Evolutionary conservation across 129 eudicot species (phyloP).

Genomic region (Kitagawia praeruptora): DNA sequence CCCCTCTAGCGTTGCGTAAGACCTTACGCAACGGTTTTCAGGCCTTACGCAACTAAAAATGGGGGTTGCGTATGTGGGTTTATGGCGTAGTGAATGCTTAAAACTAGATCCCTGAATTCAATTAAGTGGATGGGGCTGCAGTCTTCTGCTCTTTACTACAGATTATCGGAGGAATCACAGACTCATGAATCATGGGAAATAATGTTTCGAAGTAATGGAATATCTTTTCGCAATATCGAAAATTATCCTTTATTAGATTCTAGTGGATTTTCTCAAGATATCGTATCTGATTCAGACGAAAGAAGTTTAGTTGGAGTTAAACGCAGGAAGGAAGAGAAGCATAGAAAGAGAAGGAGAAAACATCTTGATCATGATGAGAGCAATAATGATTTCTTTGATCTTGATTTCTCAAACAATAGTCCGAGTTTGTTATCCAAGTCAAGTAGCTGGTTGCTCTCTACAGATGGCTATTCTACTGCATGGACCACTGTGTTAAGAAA

Average conservation of each 20-base stretch:
- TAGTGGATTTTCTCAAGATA: slow-evolving; percentile 31
- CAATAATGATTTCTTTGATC: slow-evolving; percentile 38
- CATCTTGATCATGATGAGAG: slow-evolving; percentile 15
- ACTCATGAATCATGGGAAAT: slow-evolving; percentile 58
- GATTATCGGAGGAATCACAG: slow-evolving; percentile 47
- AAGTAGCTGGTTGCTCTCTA: slow-evolving; percentile 76
- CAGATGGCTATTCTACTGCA: slow-evolving; percentile 66
- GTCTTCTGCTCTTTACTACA: slow-evolving; percentile 66
- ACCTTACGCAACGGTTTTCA: too few relatives aligned
- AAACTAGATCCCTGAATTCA: slow-evolving; percentile 27
- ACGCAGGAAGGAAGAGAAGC: slow-evolving; percentile 42
- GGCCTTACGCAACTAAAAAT: too few relatives aligned
- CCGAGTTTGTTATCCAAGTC: slow-evolving; percentile 30
- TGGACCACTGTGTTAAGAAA: slow-evolving; percentile 96
- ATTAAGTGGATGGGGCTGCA: slow-evolving; percentile 59
- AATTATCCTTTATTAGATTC: slow-evolving; percentile 39
- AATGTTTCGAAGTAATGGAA: slow-evolving; percentile 50
- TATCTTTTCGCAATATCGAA: slow-evolving; percentile 54
- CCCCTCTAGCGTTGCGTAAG: too few relatives aligned
- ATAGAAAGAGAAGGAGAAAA: slow-evolving; percentile 57
- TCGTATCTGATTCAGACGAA: slow-evolving; percentile 43
- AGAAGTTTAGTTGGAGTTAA: slow-evolving; percentile 28
- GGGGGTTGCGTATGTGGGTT: too few relatives aligned
- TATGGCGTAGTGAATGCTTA: slow-evolving; percentile 35
- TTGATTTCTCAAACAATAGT: slow-evolving; percentile 33